phyloP scores from a whole-genome alignment of 139 green algal genomes.

The Volvox reticuliferus region DNA sequence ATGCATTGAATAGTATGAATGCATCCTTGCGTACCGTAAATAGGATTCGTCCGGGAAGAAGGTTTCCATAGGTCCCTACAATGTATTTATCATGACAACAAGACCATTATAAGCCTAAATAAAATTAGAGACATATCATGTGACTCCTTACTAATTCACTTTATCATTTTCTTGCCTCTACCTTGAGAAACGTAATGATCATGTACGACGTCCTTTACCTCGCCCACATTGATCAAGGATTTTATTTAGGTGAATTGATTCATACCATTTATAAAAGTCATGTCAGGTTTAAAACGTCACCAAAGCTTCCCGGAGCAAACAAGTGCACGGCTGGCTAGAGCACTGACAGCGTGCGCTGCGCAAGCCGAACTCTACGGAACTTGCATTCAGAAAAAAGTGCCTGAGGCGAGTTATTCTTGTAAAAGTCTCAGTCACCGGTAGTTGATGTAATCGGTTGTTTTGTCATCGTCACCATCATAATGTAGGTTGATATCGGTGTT shows the following conservation, averaged over 20 bases:
- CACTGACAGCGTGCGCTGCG: background rate
- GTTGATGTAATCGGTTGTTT: background rate
- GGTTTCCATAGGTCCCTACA: slow-evolving; percentile 1
- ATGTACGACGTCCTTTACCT: too few species aligned
- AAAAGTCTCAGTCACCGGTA: background rate
- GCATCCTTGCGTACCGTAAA: background rate
- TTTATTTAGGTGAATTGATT: background rate
- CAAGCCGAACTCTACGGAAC: slow-evolving; percentile 36
- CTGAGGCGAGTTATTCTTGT: background rate
- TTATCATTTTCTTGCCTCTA: too few species aligned
- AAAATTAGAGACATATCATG: too few species aligned
- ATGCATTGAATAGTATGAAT: background rate
- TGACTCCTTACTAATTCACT: too few species aligned
- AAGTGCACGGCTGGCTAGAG: background rate
- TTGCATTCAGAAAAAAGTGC: slow-evolving; percentile 25
- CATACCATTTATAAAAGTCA: background rate
- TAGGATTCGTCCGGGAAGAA: slow-evolving; percentile 16
- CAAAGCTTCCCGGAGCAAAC: background rate
- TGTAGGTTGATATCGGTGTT: slow-evolving; percentile 19
- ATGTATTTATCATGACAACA: too few species aligned
- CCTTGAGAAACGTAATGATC: too few species aligned
- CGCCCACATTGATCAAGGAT: too few species aligned
- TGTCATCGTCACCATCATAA: background rate
- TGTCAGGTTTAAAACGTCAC: background rate
- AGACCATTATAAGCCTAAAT: too few species aligned